Evolutionary conservation across 805 yeast species (phyloP), one percentile per base, ranked within the genome.

Genomic region (Candida ortonii): DNA sequence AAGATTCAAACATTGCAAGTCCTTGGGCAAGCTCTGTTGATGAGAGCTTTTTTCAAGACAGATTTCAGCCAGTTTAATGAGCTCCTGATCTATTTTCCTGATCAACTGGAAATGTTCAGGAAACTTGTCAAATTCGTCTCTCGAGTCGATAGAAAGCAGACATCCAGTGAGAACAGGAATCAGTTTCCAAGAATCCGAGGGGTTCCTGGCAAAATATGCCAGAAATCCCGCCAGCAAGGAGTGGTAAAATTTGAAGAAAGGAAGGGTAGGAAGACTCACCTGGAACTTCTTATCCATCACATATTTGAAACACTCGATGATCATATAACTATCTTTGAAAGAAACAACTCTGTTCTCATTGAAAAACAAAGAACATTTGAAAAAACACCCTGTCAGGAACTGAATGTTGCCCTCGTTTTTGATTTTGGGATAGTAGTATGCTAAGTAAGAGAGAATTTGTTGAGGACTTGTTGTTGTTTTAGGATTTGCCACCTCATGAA

Each of bases 361-460:
- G 39, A 55, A 55, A 29, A 53, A 67, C 51, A 52, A 38, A 0
- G 75, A 73, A 30, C 66, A 68, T 38, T 63, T 62, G 38, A 75
- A 41, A 39, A 75, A 69, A 27, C 65, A 59, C 20, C 67, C 59
- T 10, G 76, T 54, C 13, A 75, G 51, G 1, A 75, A 43, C 30
- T 62, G 56, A 25, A 75, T 55, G 49, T 75, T 75, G 36, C 61
- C 61, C 42, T 65, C 69, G 33, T 65, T 62, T 47, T 71, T 73
- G 32, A 75, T 56, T 29, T 52, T 68, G 1, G 80, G 80, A 33
- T 72, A 52, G 46, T 74, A 74, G 47, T 73, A 68, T 33, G 68
- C 73, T 15, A 75, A 35, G 47, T 71, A 70, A 1, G 78, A 72
- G 12, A 73, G 44, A 4, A 67, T 46, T 35, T 48, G 49, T 14